Evolutionary conservation across 139 green algal species (phyloP), one percentile per base, ranked within the genome.

Genomic region (Auxenochlorella pyrenoidosa): DNA sequence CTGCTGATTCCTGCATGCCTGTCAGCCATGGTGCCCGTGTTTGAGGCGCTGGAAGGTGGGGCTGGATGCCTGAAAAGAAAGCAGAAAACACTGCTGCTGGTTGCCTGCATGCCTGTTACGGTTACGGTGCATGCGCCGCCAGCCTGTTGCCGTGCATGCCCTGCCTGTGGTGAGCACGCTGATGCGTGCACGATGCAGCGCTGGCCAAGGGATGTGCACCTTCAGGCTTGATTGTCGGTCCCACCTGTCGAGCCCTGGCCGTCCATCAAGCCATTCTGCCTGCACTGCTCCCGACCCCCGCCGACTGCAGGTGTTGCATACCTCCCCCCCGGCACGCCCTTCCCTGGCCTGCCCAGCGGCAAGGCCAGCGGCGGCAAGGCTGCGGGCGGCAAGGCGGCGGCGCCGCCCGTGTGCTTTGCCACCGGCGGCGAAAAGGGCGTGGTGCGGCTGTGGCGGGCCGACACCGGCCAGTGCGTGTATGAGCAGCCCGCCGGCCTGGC

Each of bases 341-440:
- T 95, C 70, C 93, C 92, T 8, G 93, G 92, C n/a, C 83, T 93
- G 40, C 78, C 88, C 73, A 36, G n/a, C 54, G 60, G 82, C 58
- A 68, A 59, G 24, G 70, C 16, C 54, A 79, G 76, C 38, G 58
- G 63, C 73, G n/a, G 36, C 72, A 81, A 76, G 36, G 43, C 43
- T 22, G 72, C 3, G 8, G n/a, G 87, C 75, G 26, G 73, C 36
- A n/a, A 47, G 71, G 30, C 66, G 70, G 40, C 54, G 8, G 54
- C n/a, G 28, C 41, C 38, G 32, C 54, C 40, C 54, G 38, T 96
- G 0, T 91, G 79, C 82, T 98, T 99, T 88, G 94, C 94, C 36
- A 98, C 95, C 8, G 96, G 92, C 21, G 97, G 96, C 19, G 97
- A 98, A 75, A 92, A 90, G 43, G 96, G 97, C 0, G 47, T 78